Percentiles rank a stretch among this genome's conserved stretches.
Conservation (phyloP, 306 rosid species). For the Phaseolus lunatus region DNA sequence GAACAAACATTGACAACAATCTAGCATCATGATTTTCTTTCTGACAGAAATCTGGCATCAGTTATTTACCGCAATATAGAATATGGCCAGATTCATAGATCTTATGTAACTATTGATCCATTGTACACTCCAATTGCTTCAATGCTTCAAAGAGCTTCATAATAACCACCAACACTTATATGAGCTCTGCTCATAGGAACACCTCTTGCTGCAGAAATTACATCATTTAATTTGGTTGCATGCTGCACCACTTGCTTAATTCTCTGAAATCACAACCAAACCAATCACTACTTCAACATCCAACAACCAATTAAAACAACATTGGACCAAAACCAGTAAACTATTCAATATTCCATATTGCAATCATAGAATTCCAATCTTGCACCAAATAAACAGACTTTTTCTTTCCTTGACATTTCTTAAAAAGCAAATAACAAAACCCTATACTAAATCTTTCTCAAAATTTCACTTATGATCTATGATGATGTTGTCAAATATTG, state of each 20-base stretch:
- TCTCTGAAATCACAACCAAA: constrained; percentile 60
- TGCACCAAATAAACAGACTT: background rate
- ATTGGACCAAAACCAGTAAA: background rate
- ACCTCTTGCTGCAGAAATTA: constrained; percentile 66
- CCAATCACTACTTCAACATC: constrained; percentile 17
- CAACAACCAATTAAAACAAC: background rate
- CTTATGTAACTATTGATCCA: background rate
- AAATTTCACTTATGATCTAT: background rate
- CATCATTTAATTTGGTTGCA: constrained; percentile 69
- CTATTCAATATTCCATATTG: constrained; percentile 8
- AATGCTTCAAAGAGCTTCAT: constrained; percentile 54
- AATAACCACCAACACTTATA: constrained; percentile 70
- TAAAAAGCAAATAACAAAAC: background rate
- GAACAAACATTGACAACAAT: background rate
- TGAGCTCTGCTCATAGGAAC: constrained; percentile 72
- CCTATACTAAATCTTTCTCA: background rate
- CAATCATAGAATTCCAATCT: background rate
- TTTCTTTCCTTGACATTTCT: background rate
- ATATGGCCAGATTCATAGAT: constrained; percentile 17
- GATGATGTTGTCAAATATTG: background rate
- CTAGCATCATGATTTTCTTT: constrained; percentile 7
- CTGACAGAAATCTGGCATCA: constrained; percentile 4
- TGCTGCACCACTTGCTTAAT: constrained; percentile 69
- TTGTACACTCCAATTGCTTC: background rate
- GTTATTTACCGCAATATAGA: constrained; percentile 44